Percentiles rank a stretch among this genome's conserved stretches.
These are phyloP conservation scores for Kalaharituber pfeilii DNA, from an alignment of 2,329 filamentous ascomycete genomes.

Conservation along the genomic window DNA sequence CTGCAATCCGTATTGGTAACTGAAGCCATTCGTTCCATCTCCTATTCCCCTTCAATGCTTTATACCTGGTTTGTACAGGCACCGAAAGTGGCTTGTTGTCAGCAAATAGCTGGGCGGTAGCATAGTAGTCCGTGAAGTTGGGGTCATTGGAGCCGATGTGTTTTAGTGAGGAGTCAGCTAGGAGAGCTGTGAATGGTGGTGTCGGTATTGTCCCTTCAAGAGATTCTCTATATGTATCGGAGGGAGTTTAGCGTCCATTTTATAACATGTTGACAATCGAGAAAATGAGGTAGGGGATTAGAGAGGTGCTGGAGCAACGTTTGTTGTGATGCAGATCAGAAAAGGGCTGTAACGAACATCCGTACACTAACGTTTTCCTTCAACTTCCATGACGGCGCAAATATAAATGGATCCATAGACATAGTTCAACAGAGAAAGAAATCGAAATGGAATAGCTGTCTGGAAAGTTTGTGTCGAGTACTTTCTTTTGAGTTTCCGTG, in stretches of 20 bases:
- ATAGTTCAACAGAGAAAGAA: conserved; percentile 39
- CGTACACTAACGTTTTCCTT: conserved; percentile 38
- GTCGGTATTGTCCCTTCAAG: conserved; percentile 64
- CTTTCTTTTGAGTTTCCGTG: too few species aligned
- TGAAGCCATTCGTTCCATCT: conserved; percentile 94
- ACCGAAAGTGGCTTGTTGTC: conserved; percentile 90
- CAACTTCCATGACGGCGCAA: conserved; percentile 16
- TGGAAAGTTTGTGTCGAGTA: too few species aligned
- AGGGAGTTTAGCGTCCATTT: not conserved
- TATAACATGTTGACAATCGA: not conserved
- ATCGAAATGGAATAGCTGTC: too few species aligned
- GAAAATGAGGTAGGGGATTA: not conserved
- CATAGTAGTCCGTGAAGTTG: conserved; percentile 39
- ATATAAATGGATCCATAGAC: conserved; percentile 30
- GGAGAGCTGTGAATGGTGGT: conserved; percentile 57
- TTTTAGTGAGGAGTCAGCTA: conserved; percentile 61
- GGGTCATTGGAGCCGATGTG: conserved; percentile 75
- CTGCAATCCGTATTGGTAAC: conserved; percentile 67
- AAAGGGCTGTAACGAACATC: conserved; percentile 35
- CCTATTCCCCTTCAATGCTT: conserved; percentile 61
- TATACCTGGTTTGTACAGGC: conserved; percentile 82
- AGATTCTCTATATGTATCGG: conserved; percentile 38
- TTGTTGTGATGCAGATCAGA: not conserved
- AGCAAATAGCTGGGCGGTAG: conserved; percentile 85
- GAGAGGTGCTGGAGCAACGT: not conserved